Base-by-base conservation (phyloP, 2,329 filamentous ascomycete species). In the Moelleriella libera region DNA sequence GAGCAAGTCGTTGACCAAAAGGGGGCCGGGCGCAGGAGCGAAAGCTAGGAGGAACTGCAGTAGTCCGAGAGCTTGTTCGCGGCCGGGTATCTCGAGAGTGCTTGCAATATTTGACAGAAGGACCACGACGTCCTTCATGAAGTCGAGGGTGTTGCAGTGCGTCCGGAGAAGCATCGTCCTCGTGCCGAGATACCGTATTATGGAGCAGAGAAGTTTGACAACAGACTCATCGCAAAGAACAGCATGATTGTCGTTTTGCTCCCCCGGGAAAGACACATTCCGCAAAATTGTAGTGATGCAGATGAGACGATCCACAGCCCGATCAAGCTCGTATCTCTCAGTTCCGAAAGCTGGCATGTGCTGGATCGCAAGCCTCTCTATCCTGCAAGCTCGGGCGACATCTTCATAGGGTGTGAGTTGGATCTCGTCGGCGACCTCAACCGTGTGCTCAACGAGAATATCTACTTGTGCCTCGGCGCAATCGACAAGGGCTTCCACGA, bases 121-220 rank as follows among this genome's bases (percentile, higher is more conserved):
- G 12, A 88, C 83, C 49, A 97, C 79, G 31, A 88, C 72, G 62
- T 98, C 92, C 66, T 98, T 98, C 86, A 96, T 94, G 57, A 97
- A 90, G 63, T 98, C 92, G 54, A 96, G 70, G 0, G 85, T 92
- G 64, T 96, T 95, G 58, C 77, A 73, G 54, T 92, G 77, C 4
- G 82, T 87, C 40, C 88, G 80, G 41, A 97, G 68, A 31, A 97
- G 75, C 74, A 90, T 86, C 55, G 88, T 88, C 11, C 88, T 83
- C 4, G 89, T 96, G 31, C 90, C 92, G 11, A 97, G 73, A 54
- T 92, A 86, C 50, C 88, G 76, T 52, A 97, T 88, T 4, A 89
- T 78, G 43, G 82, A 82, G 49, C 87, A 88, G 7, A 96, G 68
- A 57, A 96, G 88, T 55, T 85, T 88, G 58, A 96, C 75, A 14